A percentile compares a stretch with the other conserved stretches of the same genome.
Conservation (phyloP, 306 rosid genomes). For the Pyrus pyrifolia region DNA sequence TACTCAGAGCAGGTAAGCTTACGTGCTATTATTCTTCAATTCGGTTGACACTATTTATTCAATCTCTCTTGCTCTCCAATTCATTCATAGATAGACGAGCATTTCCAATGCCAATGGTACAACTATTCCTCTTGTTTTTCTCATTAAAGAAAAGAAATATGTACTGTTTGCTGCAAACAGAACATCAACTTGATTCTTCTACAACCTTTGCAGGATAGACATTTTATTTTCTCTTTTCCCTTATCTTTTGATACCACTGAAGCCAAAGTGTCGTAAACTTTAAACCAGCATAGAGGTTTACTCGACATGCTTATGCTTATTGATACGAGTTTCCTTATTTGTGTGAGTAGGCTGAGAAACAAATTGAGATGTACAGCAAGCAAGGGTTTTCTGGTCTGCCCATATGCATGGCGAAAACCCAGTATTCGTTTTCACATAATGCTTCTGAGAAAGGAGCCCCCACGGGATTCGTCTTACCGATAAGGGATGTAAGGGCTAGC, state of each 20-base stretch:
- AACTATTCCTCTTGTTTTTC: neutral
- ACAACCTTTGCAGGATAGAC: neutral
- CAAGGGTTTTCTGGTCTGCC: conserved; percentile 93
- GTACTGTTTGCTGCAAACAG: neutral
- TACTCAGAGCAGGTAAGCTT: conserved; percentile 81
- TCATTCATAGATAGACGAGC: neutral
- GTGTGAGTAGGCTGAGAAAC: conserved; percentile 71
- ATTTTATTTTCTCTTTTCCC: neutral
- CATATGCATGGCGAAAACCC: conserved; percentile 97
- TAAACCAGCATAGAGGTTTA: neutral
- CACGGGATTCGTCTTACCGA: conserved; percentile 65
- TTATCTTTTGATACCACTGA: neutral
- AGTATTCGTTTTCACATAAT: conserved; percentile 85
- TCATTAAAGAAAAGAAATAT: neutral
- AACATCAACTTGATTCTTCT: neutral
- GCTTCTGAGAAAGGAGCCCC: conserved; percentile 89
- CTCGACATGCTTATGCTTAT: neutral
- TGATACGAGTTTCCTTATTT: neutral
- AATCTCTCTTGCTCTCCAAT: neutral
- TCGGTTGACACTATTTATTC: neutral
- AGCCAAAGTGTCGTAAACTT: neutral
- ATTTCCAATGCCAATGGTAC: neutral
- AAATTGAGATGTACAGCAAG: conserved; percentile 81
- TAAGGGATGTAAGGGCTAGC: conserved; percentile 91
- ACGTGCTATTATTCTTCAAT: neutral